phyloP scores from a whole-genome alignment of 2,329 filamentous ascomycete species.

The Hyphodiscus sp. region DNA sequence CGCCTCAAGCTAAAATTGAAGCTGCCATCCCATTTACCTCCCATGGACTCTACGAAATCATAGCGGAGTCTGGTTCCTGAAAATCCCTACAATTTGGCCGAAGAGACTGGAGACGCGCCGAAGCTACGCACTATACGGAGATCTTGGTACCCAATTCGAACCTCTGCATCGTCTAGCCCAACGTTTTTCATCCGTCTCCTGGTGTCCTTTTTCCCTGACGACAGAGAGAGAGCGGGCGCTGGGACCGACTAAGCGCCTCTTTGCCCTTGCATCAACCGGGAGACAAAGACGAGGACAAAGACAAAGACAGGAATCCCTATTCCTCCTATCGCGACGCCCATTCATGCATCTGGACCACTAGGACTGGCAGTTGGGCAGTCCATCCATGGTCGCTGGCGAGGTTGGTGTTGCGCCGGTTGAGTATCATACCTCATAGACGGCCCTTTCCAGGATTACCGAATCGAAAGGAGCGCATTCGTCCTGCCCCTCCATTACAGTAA shows the following conservation, averaged over 20 bases:
- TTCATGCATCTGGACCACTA: neutral
- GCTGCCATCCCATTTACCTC: neutral
- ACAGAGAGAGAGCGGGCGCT: slow-evolving; percentile 7
- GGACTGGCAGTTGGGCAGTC: neutral
- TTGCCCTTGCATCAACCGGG: neutral
- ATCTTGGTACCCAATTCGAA: neutral
- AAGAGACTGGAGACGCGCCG: slow-evolving; percentile 11
- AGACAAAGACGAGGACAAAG: no score
- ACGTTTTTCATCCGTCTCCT: neutral
- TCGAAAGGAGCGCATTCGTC: neutral
- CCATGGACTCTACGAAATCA: slow-evolving; percentile 2
- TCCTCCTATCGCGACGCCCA: neutral
- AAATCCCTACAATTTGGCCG: slow-evolving; percentile 9
- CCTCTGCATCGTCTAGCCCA: neutral
- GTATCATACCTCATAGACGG: slow-evolving; percentile 5
- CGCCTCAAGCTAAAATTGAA: neutral
- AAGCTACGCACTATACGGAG: neutral
- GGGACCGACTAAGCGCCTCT: neutral
- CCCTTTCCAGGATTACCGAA: slow-evolving; percentile 1
- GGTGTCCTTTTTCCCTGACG: slow-evolving; percentile 8
- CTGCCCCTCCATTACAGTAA: neutral
- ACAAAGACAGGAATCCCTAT: neutral
- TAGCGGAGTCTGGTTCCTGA: slow-evolving; percentile 6
- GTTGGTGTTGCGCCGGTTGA: neutral
- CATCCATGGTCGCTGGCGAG: neutral